Base-by-base conservation (phyloP, 83 land plant genomes). In the Picea abies region DNA sequence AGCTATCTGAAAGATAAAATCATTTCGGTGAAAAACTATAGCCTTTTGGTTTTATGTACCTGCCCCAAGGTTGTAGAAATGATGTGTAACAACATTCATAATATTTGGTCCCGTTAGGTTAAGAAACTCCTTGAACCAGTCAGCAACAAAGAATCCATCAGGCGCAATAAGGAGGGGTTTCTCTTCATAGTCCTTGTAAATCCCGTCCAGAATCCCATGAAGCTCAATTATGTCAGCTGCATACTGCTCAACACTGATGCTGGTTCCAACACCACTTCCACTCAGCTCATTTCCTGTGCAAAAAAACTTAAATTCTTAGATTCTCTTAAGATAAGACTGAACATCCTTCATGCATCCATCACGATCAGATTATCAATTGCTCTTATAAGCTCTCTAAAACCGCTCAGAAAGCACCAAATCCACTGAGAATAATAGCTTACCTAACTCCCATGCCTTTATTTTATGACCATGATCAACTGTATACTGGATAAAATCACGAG, bases 371-470 rank as follows among this genome's bases (percentile, higher is more conserved):
- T n/a, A 56, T 56, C 58, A 56, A 56, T 56, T 56, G 58, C 10
- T 17, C 22, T 66, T 37, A 2, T 23, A 37, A 1, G 3, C 19
- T 39, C 37, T 17, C 15, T 80, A 65, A 78, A 25, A 41, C 44
- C 25, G 26, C 61, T 19, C 2, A 32, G 17, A 41, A 78, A 23
- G 29, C 8, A 35, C 10, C 26, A 35, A 10, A 47, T 1, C 49
- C 8, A 1, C 49, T 76, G 4, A 32, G 66, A 85, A 82, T 60
- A 15, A 32, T 16, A 72, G 44, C 64, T 84, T 92, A 95, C 99
- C 99, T 78, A 91, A 88, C 86, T 96, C 99, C 99, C 96, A 35
- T 35, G 37, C 37, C 37, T 35, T 35, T 35, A 35, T 35, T 35
- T 35, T 35, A 4, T 35, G 37, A 35, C 37, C 37, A 35, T 35